Evolutionary conservation across 164 flowering plant genomes (phyloP).

Genomic region (Paratinospora sagittata): DNA sequence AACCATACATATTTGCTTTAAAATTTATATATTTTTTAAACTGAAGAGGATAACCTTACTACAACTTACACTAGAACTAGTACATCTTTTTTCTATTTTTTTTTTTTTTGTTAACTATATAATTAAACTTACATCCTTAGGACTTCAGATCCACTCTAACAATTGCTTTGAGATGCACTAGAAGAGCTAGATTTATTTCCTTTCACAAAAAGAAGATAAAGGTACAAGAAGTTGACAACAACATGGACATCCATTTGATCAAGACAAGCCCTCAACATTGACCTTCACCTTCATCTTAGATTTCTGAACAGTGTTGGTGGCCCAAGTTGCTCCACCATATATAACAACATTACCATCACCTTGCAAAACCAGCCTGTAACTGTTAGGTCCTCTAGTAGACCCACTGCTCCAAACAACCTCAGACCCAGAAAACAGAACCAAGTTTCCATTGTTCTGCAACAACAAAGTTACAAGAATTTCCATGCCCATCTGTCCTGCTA

Average conservation of each 20-base stretch:
- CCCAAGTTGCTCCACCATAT: slow-evolving; percentile 31
- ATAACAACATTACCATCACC: slow-evolving; percentile 28
- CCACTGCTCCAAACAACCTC: slow-evolving; percentile 29
- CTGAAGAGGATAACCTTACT: too few species aligned
- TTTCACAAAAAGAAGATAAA: too few species aligned
- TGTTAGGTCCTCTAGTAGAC: slow-evolving; percentile 19
- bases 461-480: slow-evolving; percentile 16
- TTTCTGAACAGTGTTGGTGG: slow-evolving; percentile 19
- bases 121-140: too few species aligned
- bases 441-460: slow-evolving; percentile 31
- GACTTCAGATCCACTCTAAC: too few species aligned
- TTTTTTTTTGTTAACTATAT: too few species aligned
- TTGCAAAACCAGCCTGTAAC: slow-evolving; percentile 23
- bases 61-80: too few species aligned
- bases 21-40: too few species aligned
- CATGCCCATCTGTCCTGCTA: slow-evolving; percentile 19
- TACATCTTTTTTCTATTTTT: too few species aligned
- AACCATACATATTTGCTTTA: too few species aligned
- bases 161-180: too few species aligned
- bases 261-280: neutral
- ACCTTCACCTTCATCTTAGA: slow-evolving; percentile 13
- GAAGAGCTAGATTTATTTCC: neutral
- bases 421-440: slow-evolving; percentile 24
- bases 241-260: too few species aligned
- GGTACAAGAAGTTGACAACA: neutral